These are phyloP conservation scores for Talaromyces liani DNA, from an alignment of 495 filamentous ascomycete species.

Conservation along the genomic window DNA sequence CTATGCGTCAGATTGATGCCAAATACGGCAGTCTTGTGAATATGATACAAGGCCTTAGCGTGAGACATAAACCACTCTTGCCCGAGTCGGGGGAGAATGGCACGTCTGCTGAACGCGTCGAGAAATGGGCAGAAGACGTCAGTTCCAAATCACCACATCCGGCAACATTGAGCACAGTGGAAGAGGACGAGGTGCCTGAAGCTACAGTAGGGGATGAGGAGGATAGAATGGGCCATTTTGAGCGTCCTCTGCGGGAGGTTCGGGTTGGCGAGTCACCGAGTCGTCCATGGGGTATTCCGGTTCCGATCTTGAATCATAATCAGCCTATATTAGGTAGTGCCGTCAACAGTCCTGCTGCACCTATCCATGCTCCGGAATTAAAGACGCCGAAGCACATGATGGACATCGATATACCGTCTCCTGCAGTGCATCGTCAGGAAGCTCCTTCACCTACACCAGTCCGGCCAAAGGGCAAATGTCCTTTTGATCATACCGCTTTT, in stretches of 20 bases:
- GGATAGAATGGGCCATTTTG: constrained; percentile 55
- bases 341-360: constrained; percentile 20
- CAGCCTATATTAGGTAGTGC: constrained; percentile 1
- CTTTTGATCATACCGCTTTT: constrained; percentile 35
- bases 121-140: constrained; percentile 74
- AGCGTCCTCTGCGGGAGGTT: constrained; percentile 73
- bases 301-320: constrained; percentile 48
- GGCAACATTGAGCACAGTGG: constrained; percentile 18
- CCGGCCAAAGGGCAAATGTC: constrained; percentile 35
- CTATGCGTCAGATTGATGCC: constrained; percentile 76
- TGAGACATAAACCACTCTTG: constrained; percentile 75
- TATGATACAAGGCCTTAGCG: constrained; percentile 82
- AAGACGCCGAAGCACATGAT: constrained; percentile 9
- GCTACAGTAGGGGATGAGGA: constrained; percentile 26
- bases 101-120: constrained; percentile 53
- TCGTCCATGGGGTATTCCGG: constrained; percentile 81
- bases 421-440: constrained; percentile 6
- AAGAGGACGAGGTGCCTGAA: constrained; percentile 35
- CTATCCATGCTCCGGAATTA: constrained; percentile 15
- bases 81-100: constrained; percentile 50
- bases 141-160: constrained; percentile 30
- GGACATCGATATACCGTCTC: constrained; percentile 8
- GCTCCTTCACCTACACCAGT: constrained; percentile 12
- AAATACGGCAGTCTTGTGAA: constrained; percentile 85
- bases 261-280: constrained; percentile 84